Percentiles rank a stretch among this genome's conserved stretches.
These are phyloP conservation scores for Ramalina peruviana DNA, from an alignment of 495 filamentous ascomycete genomes.

Conservation along the genomic window DNA sequence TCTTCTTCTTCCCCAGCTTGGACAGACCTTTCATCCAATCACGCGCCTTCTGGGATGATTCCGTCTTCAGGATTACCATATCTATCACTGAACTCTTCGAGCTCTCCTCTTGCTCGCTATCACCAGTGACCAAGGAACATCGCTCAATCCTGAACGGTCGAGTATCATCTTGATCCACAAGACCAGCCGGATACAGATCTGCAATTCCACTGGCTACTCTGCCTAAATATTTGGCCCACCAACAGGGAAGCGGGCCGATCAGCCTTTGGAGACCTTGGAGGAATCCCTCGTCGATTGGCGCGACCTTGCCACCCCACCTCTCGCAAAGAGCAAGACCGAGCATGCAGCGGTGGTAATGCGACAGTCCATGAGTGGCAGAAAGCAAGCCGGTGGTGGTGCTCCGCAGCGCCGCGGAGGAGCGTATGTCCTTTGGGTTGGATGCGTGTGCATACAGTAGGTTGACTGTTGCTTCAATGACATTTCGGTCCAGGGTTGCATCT, in stretches of 20 bases:
- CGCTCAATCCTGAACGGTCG: constrained; percentile 12
- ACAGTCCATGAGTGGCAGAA: constrained; percentile 52
- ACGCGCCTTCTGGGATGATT: not conserved
- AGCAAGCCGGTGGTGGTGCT: constrained; percentile 56
- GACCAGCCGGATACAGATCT: constrained; percentile 40
- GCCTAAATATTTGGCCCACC: constrained; percentile 53
- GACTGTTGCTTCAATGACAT: constrained; percentile 14
- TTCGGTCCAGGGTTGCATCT: constrained; percentile 17
- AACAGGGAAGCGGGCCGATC: constrained; percentile 32
- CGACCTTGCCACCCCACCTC: constrained; percentile 58
- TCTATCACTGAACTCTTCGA: too few species aligned
- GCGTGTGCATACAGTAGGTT: constrained; percentile 40
- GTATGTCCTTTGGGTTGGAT: constrained; percentile 35
- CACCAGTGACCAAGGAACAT: constrained; percentile 4
- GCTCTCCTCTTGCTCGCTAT: constrained; percentile 9
- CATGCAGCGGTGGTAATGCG: constrained; percentile 54
- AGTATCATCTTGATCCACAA: constrained; percentile 17
- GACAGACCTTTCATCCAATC: constrained; percentile 27
- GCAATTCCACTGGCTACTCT: constrained; percentile 32
- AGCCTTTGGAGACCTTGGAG: constrained; percentile 33
- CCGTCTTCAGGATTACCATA: too few species aligned
- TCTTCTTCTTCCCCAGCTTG: constrained; percentile 48
- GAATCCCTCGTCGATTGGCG: constrained; percentile 35
- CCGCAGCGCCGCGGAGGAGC: constrained; percentile 54
- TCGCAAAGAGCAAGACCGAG: constrained; percentile 62